Conservation (phyloP, 805 yeast genomes). For the Nakazawaea holstii region DNA sequence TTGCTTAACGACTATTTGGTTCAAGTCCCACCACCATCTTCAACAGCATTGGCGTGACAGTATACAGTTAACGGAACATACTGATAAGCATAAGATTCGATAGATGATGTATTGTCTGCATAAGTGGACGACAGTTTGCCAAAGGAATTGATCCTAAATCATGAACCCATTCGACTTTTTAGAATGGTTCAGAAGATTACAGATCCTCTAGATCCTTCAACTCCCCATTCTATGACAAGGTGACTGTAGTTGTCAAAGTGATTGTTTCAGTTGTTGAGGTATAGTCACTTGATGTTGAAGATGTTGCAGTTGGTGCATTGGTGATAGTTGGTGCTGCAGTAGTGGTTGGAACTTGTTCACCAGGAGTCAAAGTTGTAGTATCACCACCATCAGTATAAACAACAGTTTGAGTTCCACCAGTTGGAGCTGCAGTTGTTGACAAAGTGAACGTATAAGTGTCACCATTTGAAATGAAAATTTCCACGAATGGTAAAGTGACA, state of each 20-base stretch:
- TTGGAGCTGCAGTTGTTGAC: constrained; percentile 27
- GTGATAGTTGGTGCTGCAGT: constrained; percentile 12
- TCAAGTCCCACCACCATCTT: too few relatives aligned
- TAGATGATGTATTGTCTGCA: too few relatives aligned
- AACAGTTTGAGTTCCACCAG: constrained; percentile 12
- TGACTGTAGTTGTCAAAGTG: constrained; percentile 13
- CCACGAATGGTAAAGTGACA: constrained; percentile 45
- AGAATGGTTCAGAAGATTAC: too few relatives aligned
- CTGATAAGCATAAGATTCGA: too few relatives aligned
- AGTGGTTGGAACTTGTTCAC: constrained; percentile 10
- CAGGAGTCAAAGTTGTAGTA: constrained; percentile 11
- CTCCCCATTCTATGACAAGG: constrained; percentile 1
- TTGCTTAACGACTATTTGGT: too few relatives aligned
- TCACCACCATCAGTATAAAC: constrained; percentile 12
- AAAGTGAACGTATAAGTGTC: constrained; percentile 44
- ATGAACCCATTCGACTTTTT: too few relatives aligned
- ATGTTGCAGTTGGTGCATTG: constrained; percentile 11
- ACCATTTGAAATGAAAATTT: constrained; percentile 45
- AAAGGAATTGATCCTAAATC: too few relatives aligned
- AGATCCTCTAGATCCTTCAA: too few relatives aligned
- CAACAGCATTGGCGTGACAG: too few relatives aligned
- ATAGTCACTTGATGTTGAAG: constrained; percentile 13
- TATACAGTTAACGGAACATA: too few relatives aligned
- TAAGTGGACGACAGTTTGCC: too few relatives aligned
- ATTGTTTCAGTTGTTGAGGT: constrained; percentile 12